A percentile compares a stretch with the other conserved stretches of the same genome.
Conservation (phyloP, 768 basidiomycete species). For the Lyophyllum atratum region DNA sequence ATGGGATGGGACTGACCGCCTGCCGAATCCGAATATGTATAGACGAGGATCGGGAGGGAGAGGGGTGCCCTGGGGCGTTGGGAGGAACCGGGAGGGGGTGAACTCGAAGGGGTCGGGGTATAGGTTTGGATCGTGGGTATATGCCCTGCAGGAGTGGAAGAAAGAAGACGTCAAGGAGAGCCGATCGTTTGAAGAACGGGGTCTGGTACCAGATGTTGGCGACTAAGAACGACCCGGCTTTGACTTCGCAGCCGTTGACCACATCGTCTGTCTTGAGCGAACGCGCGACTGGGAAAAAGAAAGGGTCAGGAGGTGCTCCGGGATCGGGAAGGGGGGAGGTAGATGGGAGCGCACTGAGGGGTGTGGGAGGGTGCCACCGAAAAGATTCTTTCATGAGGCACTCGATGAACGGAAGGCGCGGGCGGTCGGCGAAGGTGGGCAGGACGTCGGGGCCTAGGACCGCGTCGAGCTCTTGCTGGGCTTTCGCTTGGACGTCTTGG, state of each 20-base stretch:
- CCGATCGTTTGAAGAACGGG: background rate
- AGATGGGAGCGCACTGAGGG: constrained; percentile 2
- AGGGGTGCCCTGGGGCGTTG: background rate
- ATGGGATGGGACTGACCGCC: background rate
- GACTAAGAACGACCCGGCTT: constrained; percentile 7
- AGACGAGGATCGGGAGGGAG: background rate
- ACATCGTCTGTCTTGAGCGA: constrained; percentile 2
- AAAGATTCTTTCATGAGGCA: constrained; percentile 18
- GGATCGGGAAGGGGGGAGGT: background rate
- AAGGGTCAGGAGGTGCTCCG: background rate
- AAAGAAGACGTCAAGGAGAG: background rate
- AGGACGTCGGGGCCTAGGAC: constrained; percentile 14
- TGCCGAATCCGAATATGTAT: constrained; percentile 1
- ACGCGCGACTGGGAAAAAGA: background rate
- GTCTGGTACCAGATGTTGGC: constrained; percentile 5
- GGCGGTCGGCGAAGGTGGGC: constrained; percentile 16
- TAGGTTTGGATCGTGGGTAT: background rate
- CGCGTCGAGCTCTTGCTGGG: constrained; percentile 13
- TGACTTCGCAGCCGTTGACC: background rate
- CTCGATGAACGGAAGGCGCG: constrained; percentile 16
- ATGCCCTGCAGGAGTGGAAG: background rate
- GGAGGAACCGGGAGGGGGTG: background rate
- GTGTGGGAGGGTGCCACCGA: constrained; percentile 17
- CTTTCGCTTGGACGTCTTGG: constrained; percentile 23
- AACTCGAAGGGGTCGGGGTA: background rate